Evolutionary conservation across 495 filamentous ascomycete species (phyloP).

Genomic region (Pseudevernia furfuracea): DNA sequence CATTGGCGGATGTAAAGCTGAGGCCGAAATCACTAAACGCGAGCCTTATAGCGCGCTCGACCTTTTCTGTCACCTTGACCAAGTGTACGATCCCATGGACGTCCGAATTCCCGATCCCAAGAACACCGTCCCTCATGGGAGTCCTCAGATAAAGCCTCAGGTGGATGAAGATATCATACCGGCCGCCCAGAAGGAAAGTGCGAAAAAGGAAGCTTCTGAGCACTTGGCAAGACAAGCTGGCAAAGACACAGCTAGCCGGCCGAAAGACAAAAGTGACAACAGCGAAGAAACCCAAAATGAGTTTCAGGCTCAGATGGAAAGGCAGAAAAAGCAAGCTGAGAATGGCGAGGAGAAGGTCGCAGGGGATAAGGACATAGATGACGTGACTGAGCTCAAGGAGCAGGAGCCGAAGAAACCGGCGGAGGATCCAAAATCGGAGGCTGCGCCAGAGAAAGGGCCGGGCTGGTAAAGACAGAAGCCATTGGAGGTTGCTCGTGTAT

Average conservation of each 20-base stretch:
- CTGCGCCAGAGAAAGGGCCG: slow-evolving; percentile 2
- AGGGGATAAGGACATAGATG: not conserved
- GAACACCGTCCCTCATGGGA: not conserved
- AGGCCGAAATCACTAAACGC: slow-evolving; percentile 5
- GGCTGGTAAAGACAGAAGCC: not conserved
- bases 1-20: slow-evolving; percentile 33
- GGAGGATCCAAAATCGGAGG: not conserved
- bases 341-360: slow-evolving; percentile 2
- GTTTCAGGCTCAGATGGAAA: slow-evolving; percentile 14
- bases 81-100: slow-evolving; percentile 18
- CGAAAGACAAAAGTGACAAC: slow-evolving; percentile 3
- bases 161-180: slow-evolving; percentile 15
- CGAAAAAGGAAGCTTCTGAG: slow-evolving; percentile 19
- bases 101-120: not conserved
- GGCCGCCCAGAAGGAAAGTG: slow-evolving; percentile 9
- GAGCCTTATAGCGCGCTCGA: slow-evolving; percentile 23
- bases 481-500: not conserved
- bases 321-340: slow-evolving; percentile 9
- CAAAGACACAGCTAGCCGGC: not conserved
- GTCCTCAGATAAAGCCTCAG: not conserved
- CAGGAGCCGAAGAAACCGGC: not conserved
- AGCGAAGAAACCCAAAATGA: slow-evolving; percentile 9
- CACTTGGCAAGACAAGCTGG: slow-evolving; percentile 19
- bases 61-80: slow-evolving; percentile 33
- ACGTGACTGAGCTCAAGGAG: not conserved